Evolutionary conservation across 1,284 basidiomycete genomes (phyloP).

Genomic region (Marasmius fiardii): DNA sequence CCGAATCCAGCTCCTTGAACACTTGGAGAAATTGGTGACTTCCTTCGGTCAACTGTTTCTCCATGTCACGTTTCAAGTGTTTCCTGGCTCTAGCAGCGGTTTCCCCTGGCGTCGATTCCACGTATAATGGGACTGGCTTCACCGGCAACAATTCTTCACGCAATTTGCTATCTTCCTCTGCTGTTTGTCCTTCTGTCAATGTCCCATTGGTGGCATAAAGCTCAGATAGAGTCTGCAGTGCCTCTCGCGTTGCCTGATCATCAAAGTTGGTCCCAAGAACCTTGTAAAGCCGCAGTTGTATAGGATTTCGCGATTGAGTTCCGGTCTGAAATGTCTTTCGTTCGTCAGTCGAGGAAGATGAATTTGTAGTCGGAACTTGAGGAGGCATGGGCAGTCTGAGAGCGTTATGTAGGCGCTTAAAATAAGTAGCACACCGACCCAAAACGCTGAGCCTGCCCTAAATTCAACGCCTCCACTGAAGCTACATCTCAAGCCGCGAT

Average conservation of each 20-base stretch:
- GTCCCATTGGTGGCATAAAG: slow-evolving; percentile 49
- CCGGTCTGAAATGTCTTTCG: neutral
- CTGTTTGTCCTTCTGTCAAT: slow-evolving; percentile 32
- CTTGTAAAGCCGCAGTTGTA: slow-evolving; percentile 84
- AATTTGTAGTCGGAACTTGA: neutral
- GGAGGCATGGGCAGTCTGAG: no score
- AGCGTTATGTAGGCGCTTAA: no score
- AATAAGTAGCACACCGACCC: no score
- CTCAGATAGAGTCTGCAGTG: slow-evolving; percentile 79
- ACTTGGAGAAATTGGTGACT: slow-evolving; percentile 80
- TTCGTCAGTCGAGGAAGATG: slow-evolving; percentile 3
- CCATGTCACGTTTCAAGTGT: slow-evolving; percentile 81
- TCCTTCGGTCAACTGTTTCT: slow-evolving; percentile 74
- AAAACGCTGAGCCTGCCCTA: no score
- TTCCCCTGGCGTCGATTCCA: slow-evolving; percentile 39
- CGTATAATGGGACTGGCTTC: neutral
- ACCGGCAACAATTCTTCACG: slow-evolving; percentile 12
- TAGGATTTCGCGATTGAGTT: slow-evolving; percentile 52
- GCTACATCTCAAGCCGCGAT: no score
- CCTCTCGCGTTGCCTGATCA: slow-evolving; percentile 76
- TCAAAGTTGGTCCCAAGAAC: slow-evolving; percentile 83
- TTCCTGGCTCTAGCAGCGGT: slow-evolving; percentile 70
- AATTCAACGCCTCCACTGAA: no score
- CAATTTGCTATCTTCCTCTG: slow-evolving; percentile 32
- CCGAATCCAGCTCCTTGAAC: slow-evolving; percentile 85